These are phyloP conservation scores for Eucalyptus sp. DNA, from an alignment of 345 rosid genomes.

Conservation along the genomic window DNA sequence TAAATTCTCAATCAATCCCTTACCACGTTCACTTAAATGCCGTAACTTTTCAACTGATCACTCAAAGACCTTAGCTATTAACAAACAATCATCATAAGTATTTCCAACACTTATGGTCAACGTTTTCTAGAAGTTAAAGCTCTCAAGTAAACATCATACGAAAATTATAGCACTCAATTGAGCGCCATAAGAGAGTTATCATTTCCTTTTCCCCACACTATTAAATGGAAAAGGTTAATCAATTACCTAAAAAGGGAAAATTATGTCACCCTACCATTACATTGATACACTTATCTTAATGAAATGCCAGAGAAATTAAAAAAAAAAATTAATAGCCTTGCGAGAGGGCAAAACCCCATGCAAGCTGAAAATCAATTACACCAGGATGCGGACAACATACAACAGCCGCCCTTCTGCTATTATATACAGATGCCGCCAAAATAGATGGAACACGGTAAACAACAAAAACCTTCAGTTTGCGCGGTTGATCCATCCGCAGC, in stretches of 20 bases:
- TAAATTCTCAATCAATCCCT: too few relatives aligned
- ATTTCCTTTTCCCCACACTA: not conserved
- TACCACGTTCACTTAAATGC: fast-evolving
- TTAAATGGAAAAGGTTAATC: not conserved
- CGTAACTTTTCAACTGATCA: too few relatives aligned
- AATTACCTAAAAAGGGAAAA: not conserved
- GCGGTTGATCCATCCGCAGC: not conserved
- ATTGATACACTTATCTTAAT: not conserved
- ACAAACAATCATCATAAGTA: too few relatives aligned
- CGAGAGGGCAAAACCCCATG: not conserved
- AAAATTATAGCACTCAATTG: too few relatives aligned
- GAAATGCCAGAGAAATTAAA: not conserved
- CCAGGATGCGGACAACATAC: not conserved
- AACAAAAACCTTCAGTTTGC: not conserved
- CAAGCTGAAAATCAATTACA: not conserved
- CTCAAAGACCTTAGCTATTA: fast-evolving
- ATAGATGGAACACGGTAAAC: not conserved
- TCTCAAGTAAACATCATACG: fast-evolving
- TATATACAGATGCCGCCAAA: not conserved
- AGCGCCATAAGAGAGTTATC: fast-evolving
- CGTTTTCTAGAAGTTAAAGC: too few relatives aligned
- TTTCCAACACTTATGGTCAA: too few relatives aligned
- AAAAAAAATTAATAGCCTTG: not conserved
- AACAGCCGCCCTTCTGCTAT: not conserved
- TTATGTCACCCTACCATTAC: not conserved